Percentiles rank a stretch among this genome's conserved stretches.
Evolutionary conservation across 306 rosid genomes (phyloP).

Genomic region (Comarum palustre): DNA sequence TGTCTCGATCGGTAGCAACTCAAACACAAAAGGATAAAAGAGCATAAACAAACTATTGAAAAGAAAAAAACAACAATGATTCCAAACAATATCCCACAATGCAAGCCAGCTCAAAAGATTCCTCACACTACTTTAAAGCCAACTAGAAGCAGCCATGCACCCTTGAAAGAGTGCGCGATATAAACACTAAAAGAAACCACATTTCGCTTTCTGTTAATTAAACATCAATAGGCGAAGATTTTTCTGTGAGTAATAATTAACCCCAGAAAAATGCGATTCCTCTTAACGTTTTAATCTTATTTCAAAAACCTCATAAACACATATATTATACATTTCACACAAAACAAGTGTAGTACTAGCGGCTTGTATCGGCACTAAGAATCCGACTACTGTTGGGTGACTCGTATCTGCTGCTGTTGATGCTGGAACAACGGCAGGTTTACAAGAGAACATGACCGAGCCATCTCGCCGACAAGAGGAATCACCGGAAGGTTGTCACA

Average conservation of each 20-base stretch:
- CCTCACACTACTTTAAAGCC: background rate
- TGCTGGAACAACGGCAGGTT: constrained; percentile 33
- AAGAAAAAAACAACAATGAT: background rate
- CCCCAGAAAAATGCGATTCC: background rate
- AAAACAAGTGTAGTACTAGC: background rate
- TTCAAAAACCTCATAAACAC: background rate
- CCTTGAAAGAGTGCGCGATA: no score
- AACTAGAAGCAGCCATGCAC: no score
- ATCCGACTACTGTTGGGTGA: constrained; percentile 10
- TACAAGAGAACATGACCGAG: constrained; percentile 35
- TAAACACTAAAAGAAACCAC: background rate
- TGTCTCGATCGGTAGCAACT: background rate
- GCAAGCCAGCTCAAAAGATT: constrained; percentile 19
- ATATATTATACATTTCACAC: background rate
- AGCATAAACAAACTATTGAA: background rate
- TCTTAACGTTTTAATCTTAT: background rate
- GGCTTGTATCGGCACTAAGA: background rate
- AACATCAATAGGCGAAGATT: background rate
- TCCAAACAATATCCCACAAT: background rate
- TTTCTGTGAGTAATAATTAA: background rate
- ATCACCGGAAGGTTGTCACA: constrained; percentile 82
- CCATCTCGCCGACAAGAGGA: constrained; percentile 50
- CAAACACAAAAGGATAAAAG: background rate
- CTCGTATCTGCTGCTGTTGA: constrained; percentile 27
- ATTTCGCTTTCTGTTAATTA: constrained; percentile 4